Conservation (phyloP, 441 rosid genomes). For the Erysimum cheiri region DNA sequence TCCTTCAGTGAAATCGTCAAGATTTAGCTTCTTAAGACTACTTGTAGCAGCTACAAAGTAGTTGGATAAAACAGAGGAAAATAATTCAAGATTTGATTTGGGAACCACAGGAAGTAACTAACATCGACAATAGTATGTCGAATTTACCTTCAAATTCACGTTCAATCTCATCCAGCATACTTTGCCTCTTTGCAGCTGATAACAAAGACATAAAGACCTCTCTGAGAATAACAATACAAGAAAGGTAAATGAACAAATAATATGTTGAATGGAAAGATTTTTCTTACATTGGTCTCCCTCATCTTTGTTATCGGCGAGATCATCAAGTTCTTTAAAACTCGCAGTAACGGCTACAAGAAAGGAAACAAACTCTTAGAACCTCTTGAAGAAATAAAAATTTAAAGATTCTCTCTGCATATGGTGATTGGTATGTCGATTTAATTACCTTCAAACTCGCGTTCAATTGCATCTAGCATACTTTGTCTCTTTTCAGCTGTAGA, state of each 20-base stretch:
- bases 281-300: conserved; percentile 39
- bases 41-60: conserved; percentile 43
- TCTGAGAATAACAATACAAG: conserved; percentile 21
- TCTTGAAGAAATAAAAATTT: conserved; percentile 28
- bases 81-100: conserved; percentile 1
- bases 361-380: conserved; percentile 10
- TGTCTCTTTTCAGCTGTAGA: conserved; percentile 33
- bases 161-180: conserved; percentile 43
- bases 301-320: conserved; percentile 27
- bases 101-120: not conserved
- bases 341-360: conserved; percentile 33
- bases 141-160: conserved; percentile 42
- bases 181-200: conserved; percentile 36
- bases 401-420: conserved; percentile 5
- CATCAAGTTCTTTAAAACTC: conserved; percentile 37
- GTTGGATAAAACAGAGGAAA: conserved; percentile 10
- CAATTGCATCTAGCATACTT: conserved; percentile 45
- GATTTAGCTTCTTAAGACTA: conserved; percentile 35
- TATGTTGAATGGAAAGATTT: not conserved
- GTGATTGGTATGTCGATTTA: conserved; percentile 2
- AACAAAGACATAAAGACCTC: not conserved
- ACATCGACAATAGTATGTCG: not conserved
- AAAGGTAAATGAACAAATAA: not conserved
- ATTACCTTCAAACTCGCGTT: conserved; percentile 41
- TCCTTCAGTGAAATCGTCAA: conserved; percentile 31